These are phyloP conservation scores for Colletotrichum paranaense DNA, from an alignment of 2,329 filamentous ascomycete species.

Conservation along the genomic window DNA sequence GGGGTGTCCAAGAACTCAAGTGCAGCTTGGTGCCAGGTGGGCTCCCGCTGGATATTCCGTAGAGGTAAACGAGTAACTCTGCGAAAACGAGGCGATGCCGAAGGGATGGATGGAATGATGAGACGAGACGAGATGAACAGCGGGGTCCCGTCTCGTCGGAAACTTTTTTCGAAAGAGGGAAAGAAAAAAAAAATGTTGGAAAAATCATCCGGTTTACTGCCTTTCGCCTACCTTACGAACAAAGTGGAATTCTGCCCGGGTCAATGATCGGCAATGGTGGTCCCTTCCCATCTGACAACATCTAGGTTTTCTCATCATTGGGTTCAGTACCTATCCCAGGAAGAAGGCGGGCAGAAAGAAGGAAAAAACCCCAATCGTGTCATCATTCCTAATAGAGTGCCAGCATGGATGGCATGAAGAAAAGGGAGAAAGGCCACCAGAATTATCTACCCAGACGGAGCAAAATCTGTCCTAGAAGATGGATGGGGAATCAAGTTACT, in stretches of 20 bases:
- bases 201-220: too few species aligned
- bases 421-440: background rate
- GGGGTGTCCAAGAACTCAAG: too few species aligned
- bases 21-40: too few species aligned
- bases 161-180: background rate
- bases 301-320: background rate
- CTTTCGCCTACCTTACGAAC: too few species aligned
- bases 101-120: background rate
- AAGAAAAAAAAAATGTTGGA: too few species aligned
- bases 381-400: constrained; percentile 17
- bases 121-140: background rate
- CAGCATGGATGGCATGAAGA: background rate
- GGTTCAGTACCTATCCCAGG: background rate
- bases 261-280: too few species aligned
- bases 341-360: background rate
- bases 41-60: too few species aligned
- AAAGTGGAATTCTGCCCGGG: too few species aligned
- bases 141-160: background rate
- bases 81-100: background rate
- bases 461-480: background rate
- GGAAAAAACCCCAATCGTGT: constrained; percentile 10
- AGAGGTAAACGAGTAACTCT: background rate
- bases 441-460: background rate
- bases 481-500: background rate
- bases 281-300: too few species aligned